A percentile compares a stretch with the other conserved stretches of the same genome.
phyloP scores from a whole-genome alignment of 257 asterid genomes.

The Solanum gandarillasii region DNA sequence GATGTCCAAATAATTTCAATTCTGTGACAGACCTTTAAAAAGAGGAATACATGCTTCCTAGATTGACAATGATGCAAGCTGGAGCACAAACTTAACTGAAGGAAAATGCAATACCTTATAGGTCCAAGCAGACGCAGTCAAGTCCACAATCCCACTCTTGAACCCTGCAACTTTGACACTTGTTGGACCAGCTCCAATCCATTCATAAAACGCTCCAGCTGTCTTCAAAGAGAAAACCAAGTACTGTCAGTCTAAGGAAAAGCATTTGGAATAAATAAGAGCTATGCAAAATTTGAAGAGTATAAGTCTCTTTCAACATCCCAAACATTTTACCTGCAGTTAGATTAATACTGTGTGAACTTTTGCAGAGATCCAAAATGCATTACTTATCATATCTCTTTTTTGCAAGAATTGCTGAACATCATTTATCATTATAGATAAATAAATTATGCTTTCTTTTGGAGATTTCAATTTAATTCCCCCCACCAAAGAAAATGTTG shows the following conservation, averaged over 20 bases:
- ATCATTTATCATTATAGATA: background rate
- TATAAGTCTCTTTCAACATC: background rate
- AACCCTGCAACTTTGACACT: conserved; percentile 59
- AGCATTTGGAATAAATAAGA: background rate
- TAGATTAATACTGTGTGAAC: background rate
- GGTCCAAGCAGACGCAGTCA: conserved; percentile 58
- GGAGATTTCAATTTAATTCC: background rate
- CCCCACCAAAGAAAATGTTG: background rate
- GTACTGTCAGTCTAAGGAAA: background rate
- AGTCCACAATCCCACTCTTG: conserved; percentile 51
- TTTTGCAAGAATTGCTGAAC: background rate
- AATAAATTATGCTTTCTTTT: background rate
- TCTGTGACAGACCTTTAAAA: background rate
- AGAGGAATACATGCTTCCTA: background rate
- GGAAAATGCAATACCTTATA: conserved; percentile 44
- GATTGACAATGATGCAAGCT: background rate
- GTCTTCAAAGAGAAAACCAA: conserved; percentile 30
- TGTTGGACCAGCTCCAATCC: conserved; percentile 82
- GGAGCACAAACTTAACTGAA: background rate
- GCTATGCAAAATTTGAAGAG: background rate
- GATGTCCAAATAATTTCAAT: background rate
- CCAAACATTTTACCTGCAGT: background rate
- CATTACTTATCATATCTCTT: background rate
- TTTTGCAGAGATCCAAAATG: background rate
- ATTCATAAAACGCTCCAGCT: conserved; percentile 85